phyloP scores from a whole-genome alignment of 345 rosid genomes.

The Citrus inodora region DNA sequence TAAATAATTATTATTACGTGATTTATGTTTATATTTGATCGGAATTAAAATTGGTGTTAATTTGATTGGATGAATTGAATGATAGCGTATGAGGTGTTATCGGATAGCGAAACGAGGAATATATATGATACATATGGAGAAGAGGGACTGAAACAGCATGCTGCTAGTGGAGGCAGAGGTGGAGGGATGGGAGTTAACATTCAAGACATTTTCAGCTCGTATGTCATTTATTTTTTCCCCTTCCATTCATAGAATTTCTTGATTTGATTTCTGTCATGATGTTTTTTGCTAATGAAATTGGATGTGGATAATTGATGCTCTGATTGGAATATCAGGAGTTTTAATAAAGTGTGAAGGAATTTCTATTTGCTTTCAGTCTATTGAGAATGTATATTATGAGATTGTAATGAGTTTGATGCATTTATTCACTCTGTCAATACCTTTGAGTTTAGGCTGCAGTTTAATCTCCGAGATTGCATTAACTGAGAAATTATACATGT shows the following conservation, averaged over 20 bases:
- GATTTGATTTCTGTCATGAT: background rate
- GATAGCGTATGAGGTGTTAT: conserved; percentile 92
- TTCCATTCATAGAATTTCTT: background rate
- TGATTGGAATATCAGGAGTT: background rate
- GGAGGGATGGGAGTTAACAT: conserved; percentile 69
- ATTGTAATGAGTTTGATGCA: background rate
- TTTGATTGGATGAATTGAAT: conserved; percentile 14
- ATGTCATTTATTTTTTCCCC: conserved; percentile 18
- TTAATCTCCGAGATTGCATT: background rate
- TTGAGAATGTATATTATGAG: background rate
- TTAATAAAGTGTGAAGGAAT: background rate
- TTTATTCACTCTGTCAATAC: background rate
- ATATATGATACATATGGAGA: conserved; percentile 90
- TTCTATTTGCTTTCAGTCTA: background rate
- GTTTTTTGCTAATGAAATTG: background rate
- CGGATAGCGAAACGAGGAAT: conserved; percentile 83
- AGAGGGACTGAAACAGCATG: conserved; percentile 93
- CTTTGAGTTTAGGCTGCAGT: background rate
- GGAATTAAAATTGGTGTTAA: background rate
- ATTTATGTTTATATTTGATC: background rate
- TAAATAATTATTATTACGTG: background rate
- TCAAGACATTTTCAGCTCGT: conserved; percentile 61
- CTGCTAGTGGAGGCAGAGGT: conserved; percentile 82
- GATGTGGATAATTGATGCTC: background rate
- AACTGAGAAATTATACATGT: background rate